These are phyloP conservation scores for Penicillium daleae DNA, from an alignment of 495 filamentous ascomycete species.

Conservation along the genomic window DNA sequence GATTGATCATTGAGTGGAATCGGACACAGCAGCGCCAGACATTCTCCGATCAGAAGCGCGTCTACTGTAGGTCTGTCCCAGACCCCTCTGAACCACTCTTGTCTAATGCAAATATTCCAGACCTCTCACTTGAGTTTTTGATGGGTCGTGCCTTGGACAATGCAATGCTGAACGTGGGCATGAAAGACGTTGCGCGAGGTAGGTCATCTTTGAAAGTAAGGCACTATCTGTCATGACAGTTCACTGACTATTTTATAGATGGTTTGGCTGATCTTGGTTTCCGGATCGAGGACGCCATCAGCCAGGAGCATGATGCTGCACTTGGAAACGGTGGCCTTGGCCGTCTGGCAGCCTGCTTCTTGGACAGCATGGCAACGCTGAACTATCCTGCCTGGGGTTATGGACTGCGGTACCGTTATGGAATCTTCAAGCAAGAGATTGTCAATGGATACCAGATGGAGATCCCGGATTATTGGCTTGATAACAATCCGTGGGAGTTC, in stretches of 20 bases:
- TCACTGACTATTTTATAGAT: constrained; percentile 47
- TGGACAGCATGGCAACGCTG: constrained; percentile 91
- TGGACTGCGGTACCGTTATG: constrained; percentile 91
- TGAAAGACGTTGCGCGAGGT: constrained; percentile 85
- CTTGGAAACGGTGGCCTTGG: constrained; percentile 96
- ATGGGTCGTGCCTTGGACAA: constrained; percentile 97
- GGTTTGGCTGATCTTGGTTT: constrained; percentile 90
- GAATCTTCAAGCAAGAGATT: constrained; percentile 99
- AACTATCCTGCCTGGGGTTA: constrained; percentile 98
- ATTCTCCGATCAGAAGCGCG: constrained; percentile 82
- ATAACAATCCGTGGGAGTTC: constrained; percentile 99
- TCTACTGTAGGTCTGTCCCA: constrained; percentile 69
- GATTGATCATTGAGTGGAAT: constrained; percentile 95
- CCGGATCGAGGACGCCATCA: constrained; percentile 93
- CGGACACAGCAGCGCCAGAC: constrained; percentile 96
- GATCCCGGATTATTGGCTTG: constrained; percentile 97
- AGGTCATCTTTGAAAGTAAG: constrained; percentile 15
- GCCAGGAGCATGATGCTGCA: constrained; percentile 94
- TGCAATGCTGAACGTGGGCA: constrained; percentile 93
- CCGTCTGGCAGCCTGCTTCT: constrained; percentile 92
- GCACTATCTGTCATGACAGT: no score
- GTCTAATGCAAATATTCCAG: constrained; percentile 33
- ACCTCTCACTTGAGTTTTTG: constrained; percentile 93
- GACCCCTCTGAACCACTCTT: not conserved
- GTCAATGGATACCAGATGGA: constrained; percentile 97